phyloP scores from a whole-genome alignment of 768 basidiomycete genomes.

The Nidularia sp. region DNA sequence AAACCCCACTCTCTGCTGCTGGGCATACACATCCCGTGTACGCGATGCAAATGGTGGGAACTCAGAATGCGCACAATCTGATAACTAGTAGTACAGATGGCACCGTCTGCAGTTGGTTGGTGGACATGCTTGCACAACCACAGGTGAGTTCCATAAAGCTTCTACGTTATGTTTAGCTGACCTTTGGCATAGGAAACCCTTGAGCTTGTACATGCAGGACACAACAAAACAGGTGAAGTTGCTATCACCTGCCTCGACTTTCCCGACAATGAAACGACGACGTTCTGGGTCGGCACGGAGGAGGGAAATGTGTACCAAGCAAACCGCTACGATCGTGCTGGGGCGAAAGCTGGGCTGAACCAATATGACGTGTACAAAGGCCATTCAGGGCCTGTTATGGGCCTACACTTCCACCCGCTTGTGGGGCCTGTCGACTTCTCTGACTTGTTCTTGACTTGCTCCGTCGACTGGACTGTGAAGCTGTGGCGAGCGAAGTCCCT shows the following conservation, averaged over 20 bases:
- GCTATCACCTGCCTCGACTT: conserved; percentile 93
- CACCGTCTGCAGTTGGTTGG: conserved; percentile 94
- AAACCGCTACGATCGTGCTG: conserved; percentile 94
- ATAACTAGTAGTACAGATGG: conserved; percentile 98
- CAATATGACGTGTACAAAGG: conserved; percentile 91
- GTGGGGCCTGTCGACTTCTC: conserved; percentile 92
- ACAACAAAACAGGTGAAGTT: conserved; percentile 96
- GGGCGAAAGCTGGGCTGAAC: conserved; percentile 93
- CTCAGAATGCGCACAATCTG: conserved; percentile 97
- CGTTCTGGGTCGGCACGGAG: conserved; percentile 97
- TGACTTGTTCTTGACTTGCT: conserved; percentile 89
- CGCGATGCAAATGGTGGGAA: conserved; percentile 97
- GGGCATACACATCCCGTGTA: conserved; percentile 99
- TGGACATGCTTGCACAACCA: conserved; percentile 98
- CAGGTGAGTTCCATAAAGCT: conserved; percentile 50
- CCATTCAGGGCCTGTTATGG: conserved; percentile 91
- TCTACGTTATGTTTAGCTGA: neutral
- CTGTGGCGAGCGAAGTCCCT: conserved; percentile 85
- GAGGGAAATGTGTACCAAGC: conserved; percentile 97
- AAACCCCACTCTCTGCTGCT: conserved; percentile 92
- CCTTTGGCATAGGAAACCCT: conserved; percentile 78
- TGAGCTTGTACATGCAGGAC: conserved; percentile 82
- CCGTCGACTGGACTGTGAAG: conserved; percentile 98
- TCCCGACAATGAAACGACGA: conserved; percentile 93
- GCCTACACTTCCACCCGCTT: conserved; percentile 91